These are phyloP conservation scores for Candida piceae DNA, from an alignment of 805 yeast species.

Conservation along the genomic window DNA sequence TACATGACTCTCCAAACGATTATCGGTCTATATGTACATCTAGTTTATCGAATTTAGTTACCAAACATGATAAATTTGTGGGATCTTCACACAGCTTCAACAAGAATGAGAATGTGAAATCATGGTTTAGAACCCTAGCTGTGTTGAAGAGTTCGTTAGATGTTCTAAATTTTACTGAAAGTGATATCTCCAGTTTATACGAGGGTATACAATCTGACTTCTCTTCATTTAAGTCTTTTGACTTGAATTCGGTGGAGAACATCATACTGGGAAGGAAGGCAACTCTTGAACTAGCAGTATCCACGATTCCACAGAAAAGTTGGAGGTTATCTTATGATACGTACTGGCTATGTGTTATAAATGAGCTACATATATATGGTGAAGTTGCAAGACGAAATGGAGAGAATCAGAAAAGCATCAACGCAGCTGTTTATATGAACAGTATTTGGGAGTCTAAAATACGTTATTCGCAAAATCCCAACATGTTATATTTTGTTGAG, in stretches of 20 bases:
- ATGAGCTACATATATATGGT: conserved; percentile 41
- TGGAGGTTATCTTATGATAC: background rate
- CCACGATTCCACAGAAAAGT: conserved; percentile 8
- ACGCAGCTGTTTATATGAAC: conserved; percentile 42
- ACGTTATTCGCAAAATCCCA: conserved; percentile 1
- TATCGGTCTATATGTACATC: conserved; percentile 16
- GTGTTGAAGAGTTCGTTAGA: conserved; percentile 23
- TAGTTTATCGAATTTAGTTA: conserved; percentile 19
- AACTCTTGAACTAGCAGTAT: conserved; percentile 28
- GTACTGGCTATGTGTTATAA: conserved; percentile 21
- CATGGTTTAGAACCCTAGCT: conserved; percentile 31
- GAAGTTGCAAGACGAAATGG: conserved; percentile 33
- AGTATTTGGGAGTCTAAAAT: conserved; percentile 28
- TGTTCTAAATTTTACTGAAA: conserved; percentile 11
- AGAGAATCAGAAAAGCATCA: conserved; percentile 46
- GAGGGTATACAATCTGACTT: conserved; percentile 17
- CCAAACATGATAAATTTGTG: conserved; percentile 4
- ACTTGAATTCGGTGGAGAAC: conserved; percentile 36
- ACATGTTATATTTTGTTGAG: conserved; percentile 8
- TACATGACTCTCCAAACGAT: conserved; percentile 33
- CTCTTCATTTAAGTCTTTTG: conserved; percentile 35
- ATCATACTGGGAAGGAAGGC: conserved; percentile 39
- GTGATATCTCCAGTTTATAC: conserved; percentile 1
- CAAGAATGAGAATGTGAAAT: conserved; percentile 10
- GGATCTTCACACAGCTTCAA: conserved; percentile 1